These are phyloP conservation scores for Pseudonectria buxi DNA, from an alignment of 2,329 filamentous ascomycete species.

Conservation along the genomic window DNA sequence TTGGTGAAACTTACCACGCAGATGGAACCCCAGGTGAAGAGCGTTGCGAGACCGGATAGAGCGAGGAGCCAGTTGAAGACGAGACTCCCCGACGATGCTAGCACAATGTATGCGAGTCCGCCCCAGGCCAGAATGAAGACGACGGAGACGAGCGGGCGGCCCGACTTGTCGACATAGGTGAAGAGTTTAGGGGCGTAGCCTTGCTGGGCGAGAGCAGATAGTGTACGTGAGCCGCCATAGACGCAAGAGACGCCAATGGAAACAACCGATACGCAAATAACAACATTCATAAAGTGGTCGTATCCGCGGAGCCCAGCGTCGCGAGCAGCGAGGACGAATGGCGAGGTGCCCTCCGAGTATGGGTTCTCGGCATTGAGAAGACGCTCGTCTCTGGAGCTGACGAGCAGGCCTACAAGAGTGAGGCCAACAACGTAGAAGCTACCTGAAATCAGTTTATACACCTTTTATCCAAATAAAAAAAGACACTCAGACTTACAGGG, in stretches of 20 bases:
- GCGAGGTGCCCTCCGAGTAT: slow-evolving; percentile 33
- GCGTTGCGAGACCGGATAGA: slow-evolving; percentile 53
- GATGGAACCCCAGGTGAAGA: slow-evolving; percentile 62
- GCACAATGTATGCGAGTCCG: slow-evolving; percentile 40
- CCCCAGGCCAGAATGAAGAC: slow-evolving; percentile 39
- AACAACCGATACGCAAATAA: slow-evolving; percentile 48
- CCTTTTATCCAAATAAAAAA: slow-evolving; percentile 8
- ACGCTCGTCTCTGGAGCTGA: slow-evolving; percentile 34
- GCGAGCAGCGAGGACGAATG: slow-evolving; percentile 44
- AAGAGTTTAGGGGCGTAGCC: slow-evolving; percentile 49
- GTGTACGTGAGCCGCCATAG: slow-evolving; percentile 49
- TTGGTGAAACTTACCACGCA: slow-evolving; percentile 38
- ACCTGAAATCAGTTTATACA: too few relatives aligned
- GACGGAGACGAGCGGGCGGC: slow-evolving; percentile 44
- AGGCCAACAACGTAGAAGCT: slow-evolving; percentile 43
- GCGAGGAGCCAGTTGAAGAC: slow-evolving; percentile 61
- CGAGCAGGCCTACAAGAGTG: slow-evolving; percentile 41
- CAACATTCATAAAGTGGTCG: slow-evolving; percentile 46
- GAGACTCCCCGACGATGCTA: slow-evolving; percentile 37
- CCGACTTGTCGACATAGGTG: slow-evolving; percentile 46
- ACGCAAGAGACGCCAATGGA: slow-evolving; percentile 49
- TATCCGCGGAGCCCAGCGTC: slow-evolving; percentile 42
- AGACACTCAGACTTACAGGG: slow-evolving; percentile 29
- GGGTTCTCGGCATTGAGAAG: slow-evolving; percentile 32
- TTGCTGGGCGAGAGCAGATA: slow-evolving; percentile 49